phyloP scores from a whole-genome alignment of 768 basidiomycete genomes.

The Cystofilobasidium capitatum region DNA sequence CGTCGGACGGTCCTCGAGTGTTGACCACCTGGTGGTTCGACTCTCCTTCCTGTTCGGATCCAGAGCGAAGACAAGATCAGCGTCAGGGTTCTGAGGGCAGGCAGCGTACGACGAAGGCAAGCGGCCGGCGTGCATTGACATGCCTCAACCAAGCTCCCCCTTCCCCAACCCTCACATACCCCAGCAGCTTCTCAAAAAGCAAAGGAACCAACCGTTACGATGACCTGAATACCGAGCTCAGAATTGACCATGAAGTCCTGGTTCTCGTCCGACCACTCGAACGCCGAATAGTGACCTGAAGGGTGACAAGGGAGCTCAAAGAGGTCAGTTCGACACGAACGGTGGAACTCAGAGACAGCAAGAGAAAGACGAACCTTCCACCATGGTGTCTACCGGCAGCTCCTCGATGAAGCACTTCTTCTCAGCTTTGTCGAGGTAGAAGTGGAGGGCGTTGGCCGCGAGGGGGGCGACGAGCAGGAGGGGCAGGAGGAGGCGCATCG shows the following conservation, averaged over 20 bases:
- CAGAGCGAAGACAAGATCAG: background rate
- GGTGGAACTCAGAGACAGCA: background rate
- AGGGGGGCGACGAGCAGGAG: constrained; percentile 16
- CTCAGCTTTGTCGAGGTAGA: constrained; percentile 91
- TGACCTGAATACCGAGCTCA: constrained; percentile 76
- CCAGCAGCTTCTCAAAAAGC: background rate
- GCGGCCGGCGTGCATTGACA: no score
- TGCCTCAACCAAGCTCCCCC: no score
- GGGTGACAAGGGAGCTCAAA: background rate
- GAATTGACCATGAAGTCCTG: constrained; percentile 62
- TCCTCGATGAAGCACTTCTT: constrained; percentile 94
- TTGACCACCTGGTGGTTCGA: constrained; percentile 70
- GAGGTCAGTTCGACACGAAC: background rate
- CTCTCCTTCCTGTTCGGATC: constrained; percentile 64
- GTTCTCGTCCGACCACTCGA: constrained; percentile 73
- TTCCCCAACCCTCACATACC: background rate
- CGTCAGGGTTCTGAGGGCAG: background rate
- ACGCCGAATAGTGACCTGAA: constrained; percentile 78
- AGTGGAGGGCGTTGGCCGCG: constrained; percentile 62
- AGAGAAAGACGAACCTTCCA: constrained; percentile 58
- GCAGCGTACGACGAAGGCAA: no score
- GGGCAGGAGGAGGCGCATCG: constrained; percentile 15
- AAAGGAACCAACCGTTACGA: constrained; percentile 62
- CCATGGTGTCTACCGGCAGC: constrained; percentile 85
- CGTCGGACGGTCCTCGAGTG: constrained; percentile 79